Evolutionary conservation across 2,329 filamentous ascomycete genomes (phyloP).

Genomic region (Cyphellophora attinorum): DNA sequence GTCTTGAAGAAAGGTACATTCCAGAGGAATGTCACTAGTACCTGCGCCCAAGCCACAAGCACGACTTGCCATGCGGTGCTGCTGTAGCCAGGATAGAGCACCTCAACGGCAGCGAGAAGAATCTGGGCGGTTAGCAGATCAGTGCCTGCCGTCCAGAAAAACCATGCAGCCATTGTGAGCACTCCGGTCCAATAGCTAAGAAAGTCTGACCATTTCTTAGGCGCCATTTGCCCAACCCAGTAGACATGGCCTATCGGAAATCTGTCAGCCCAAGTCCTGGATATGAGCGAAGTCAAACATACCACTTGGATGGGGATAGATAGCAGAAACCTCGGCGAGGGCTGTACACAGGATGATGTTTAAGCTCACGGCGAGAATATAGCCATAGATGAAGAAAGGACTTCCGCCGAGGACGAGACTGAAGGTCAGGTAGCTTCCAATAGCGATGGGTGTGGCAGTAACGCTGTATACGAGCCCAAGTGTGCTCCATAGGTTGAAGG

Average conservation of each 20-base stretch:
- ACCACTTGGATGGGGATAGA: too few relatives aligned
- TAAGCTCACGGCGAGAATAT: too few relatives aligned
- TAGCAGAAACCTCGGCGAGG: too few relatives aligned
- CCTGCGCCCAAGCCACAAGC: conserved; percentile 12
- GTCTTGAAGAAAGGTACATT: conserved; percentile 8
- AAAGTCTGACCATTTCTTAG: conserved; percentile 35
- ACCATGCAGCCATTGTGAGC: conserved; percentile 44
- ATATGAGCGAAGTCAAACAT: too few relatives aligned
- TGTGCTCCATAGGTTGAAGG: conserved; percentile 3
- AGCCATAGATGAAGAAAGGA: too few relatives aligned
- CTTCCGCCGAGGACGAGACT: too few relatives aligned
- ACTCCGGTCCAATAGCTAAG: conserved; percentile 40
- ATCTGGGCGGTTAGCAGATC: conserved; percentile 6
- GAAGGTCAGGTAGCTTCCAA: conserved; percentile 3
- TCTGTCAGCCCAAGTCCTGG: too few relatives aligned
- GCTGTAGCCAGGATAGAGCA: conserved; percentile 9
- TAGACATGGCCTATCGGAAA: conserved; percentile 5
- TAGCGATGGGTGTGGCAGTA: conserved; percentile 1
- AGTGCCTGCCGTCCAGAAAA: conserved; percentile 39
- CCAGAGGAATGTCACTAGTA: conserved; percentile 5
- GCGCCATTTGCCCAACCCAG: conserved; percentile 26
- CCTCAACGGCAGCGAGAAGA: conserved; percentile 6
- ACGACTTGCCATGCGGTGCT: conserved; percentile 16
- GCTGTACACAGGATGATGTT: too few relatives aligned
- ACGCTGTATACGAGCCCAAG: conserved; percentile 2